phyloP scores from a whole-genome alignment of 768 basidiomycete species.

The Lanmaoa pseudosensibilis region DNA sequence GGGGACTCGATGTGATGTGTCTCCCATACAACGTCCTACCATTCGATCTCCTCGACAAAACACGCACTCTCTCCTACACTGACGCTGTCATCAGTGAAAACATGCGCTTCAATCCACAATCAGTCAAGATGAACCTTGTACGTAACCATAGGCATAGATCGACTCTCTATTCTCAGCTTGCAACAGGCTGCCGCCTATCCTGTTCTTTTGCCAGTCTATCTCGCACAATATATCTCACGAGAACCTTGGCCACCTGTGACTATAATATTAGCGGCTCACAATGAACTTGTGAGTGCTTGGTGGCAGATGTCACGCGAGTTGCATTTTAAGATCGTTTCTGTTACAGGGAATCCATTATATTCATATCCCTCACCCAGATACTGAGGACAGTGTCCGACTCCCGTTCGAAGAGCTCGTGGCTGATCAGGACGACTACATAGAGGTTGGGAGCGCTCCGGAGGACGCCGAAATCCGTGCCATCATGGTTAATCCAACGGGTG shows the following conservation, averaged over 20 bases:
- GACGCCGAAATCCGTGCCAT: slow-evolving; percentile 17
- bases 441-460: slow-evolving; percentile 9
- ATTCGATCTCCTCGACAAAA: slow-evolving; percentile 45
- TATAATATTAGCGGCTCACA: slow-evolving; percentile 29
- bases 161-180: slow-evolving; percentile 9
- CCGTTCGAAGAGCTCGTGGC: slow-evolving; percentile 26
- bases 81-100: slow-evolving; percentile 40
- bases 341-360: slow-evolving; percentile 29
- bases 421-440: slow-evolving; percentile 25
- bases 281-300: slow-evolving; percentile 22
- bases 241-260: slow-evolving; percentile 31
- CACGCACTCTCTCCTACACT: slow-evolving; percentile 34
- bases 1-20: slow-evolving; percentile 51
- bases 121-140: slow-evolving; percentile 49
- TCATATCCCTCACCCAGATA: slow-evolving; percentile 26
- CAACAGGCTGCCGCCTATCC: slow-evolving; percentile 59
- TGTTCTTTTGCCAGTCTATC: slow-evolving; percentile 62
- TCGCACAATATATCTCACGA: slow-evolving; percentile 47
- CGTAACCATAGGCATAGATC: slow-evolving; percentile 13
- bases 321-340: neutral
- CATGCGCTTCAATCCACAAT: slow-evolving; percentile 43
- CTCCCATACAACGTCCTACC: slow-evolving; percentile 59
- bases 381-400: slow-evolving; percentile 15
- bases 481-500: slow-evolving; percentile 19
- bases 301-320: neutral